Evolutionary conservation across 1,284 basidiomycete genomes (phyloP).

Genomic region (Tilletiopsis washingtonensis): DNA sequence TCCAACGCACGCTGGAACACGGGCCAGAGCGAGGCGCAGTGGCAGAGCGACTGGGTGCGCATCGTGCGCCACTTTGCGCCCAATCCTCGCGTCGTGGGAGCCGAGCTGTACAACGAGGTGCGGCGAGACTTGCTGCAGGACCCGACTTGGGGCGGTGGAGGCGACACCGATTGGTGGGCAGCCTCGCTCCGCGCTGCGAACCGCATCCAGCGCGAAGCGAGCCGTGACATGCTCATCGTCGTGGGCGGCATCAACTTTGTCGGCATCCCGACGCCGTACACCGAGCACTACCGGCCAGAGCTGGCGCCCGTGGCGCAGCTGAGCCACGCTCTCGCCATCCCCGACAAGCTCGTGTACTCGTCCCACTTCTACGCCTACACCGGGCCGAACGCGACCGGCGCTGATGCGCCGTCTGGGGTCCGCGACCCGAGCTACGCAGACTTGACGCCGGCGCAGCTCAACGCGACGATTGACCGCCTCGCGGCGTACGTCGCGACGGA

Average conservation of each 20-base stretch:
- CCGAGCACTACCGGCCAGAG: constrained; percentile 7
- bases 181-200: constrained; percentile 4
- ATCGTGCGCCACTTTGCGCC: constrained; percentile 7
- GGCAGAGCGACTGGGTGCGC: constrained; percentile 8
- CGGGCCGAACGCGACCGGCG: constrained; percentile 11
- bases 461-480: not conserved
- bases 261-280: constrained; percentile 5
- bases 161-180: constrained; percentile 7
- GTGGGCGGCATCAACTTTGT: constrained; percentile 14
- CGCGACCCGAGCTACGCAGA: constrained; percentile 9
- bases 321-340: constrained; percentile 6
- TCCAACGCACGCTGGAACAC: constrained; percentile 10
- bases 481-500: constrained; percentile 8
- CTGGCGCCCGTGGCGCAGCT: constrained; percentile 5
- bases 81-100: constrained; percentile 11
- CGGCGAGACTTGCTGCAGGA: constrained; percentile 5
- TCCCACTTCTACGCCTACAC: constrained; percentile 13
- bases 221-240: constrained; percentile 9
- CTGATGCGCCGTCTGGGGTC: not conserved
- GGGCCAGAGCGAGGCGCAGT: constrained; percentile 2
- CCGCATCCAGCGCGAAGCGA: constrained; percentile 10
- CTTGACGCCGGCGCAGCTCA: not conserved
- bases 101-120: constrained; percentile 12
- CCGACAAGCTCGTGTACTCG: constrained; percentile 13
- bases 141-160: constrained; percentile 8